Evolutionary conservation across 768 basidiomycete species (phyloP).

Genomic region (Tulasnella sp.): DNA sequence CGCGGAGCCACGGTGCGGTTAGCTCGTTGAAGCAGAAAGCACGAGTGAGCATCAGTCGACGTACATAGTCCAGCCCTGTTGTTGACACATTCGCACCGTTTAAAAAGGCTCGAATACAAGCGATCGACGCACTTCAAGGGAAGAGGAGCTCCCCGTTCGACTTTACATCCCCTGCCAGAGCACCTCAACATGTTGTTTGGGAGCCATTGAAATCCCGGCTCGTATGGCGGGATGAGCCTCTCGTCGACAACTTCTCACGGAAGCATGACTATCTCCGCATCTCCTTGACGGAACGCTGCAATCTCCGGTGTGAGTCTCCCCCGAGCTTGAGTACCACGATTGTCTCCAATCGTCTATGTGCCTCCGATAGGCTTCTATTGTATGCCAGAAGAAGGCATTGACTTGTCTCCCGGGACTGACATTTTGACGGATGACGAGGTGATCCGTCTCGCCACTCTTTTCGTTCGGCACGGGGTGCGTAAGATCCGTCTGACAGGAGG

Average conservation of each 20-base stretch:
- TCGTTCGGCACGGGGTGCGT: constrained; percentile 69
- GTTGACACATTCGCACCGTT: too few relatives aligned
- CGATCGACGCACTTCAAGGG: background rate
- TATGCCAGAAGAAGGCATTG: constrained; percentile 74
- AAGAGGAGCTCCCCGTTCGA: background rate
- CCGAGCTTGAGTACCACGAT: background rate
- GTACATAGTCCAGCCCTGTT: too few relatives aligned
- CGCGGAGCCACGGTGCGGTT: background rate
- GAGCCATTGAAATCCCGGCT: background rate
- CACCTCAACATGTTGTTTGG: background rate
- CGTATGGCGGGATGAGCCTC: background rate
- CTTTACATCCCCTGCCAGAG: background rate
- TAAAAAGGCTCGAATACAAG: background rate
- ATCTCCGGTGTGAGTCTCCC: constrained; percentile 55
- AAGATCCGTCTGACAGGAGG: constrained; percentile 86
- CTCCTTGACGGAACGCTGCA: constrained; percentile 76
- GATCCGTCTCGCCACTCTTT: constrained; percentile 57
- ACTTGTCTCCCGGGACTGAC: constrained; percentile 55
- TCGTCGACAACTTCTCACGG: constrained; percentile 57
- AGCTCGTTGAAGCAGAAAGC: background rate
- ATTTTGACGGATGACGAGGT: constrained; percentile 70
- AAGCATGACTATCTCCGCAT: constrained; percentile 79
- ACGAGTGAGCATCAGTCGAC: background rate
- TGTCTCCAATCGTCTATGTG: background rate
- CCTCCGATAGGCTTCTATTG: constrained; percentile 68